Conservation (phyloP, 345 rosid species). For the Camelina sativa region DNA sequence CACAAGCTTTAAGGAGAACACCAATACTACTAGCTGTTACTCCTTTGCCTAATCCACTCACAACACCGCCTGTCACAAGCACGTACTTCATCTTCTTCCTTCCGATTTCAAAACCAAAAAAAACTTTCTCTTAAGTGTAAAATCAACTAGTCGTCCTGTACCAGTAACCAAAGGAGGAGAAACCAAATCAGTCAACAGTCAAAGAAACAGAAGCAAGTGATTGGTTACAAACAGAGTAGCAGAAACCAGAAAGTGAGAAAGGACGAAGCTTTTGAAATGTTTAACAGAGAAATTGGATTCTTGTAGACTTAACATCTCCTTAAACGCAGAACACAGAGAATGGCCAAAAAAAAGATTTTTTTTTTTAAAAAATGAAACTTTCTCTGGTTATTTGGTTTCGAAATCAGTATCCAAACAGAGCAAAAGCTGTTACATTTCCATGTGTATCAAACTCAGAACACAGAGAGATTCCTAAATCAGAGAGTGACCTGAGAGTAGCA, state of each 20-base stretch:
- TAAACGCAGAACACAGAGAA: not conserved
- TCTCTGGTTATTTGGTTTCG: not conserved
- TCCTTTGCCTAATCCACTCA: conserved; percentile 75
- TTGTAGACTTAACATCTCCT: conserved; percentile 14
- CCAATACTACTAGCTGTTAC: conserved; percentile 75
- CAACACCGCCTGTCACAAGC: conserved; percentile 72
- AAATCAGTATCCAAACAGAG: not conserved
- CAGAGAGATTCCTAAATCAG: not conserved
- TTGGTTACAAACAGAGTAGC: not conserved
- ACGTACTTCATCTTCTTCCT: conserved; percentile 61
- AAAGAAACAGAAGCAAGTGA: not conserved
- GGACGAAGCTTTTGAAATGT: conserved; percentile 24
- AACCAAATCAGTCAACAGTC: conserved; percentile 21
- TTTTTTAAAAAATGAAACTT: not conserved
- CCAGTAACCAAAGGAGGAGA: not conserved
- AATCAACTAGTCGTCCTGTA: conserved; percentile 33
- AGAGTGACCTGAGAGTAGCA: conserved; percentile 20
- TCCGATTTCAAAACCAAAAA: not conserved
- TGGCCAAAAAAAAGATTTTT: not conserved
- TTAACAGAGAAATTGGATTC: not conserved
- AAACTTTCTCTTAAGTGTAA: not conserved
- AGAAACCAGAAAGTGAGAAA: not conserved
- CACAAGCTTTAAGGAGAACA: conserved; percentile 72
- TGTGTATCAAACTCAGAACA: conserved; percentile 4
- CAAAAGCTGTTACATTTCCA: conserved; percentile 29